A percentile compares a stretch with the other conserved stretches of the same genome.
Evolutionary conservation across 495 filamentous ascomycete genomes (phyloP).

Genomic region (Tuber aestivum): DNA sequence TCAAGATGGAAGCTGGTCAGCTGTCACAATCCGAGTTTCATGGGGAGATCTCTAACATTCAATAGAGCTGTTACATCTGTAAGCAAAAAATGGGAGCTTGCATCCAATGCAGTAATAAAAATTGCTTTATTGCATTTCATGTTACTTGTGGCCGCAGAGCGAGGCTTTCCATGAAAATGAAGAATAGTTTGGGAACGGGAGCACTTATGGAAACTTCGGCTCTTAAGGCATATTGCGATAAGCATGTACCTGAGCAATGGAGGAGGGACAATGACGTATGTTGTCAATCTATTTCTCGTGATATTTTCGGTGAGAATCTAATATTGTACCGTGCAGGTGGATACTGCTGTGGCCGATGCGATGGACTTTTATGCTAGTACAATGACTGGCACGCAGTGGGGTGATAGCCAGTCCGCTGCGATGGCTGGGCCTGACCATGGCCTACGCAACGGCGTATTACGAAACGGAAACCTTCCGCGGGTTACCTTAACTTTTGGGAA

Average conservation of each 20-base stretch:
- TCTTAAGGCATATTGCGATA: conserved; percentile 92
- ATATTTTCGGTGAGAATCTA: neutral
- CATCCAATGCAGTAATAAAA: conserved; percentile 96
- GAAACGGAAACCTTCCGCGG: conserved; percentile 46
- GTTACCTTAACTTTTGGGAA: conserved; percentile 61
- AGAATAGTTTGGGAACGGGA: conserved; percentile 71
- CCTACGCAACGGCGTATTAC: conserved; percentile 18
- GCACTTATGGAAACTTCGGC: conserved; percentile 81
- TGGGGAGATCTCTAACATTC: neutral
- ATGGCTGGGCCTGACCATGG: conserved; percentile 49
- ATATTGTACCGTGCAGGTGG: conserved; percentile 42
- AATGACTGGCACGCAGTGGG: conserved; percentile 83
- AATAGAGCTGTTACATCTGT: conserved; percentile 81
- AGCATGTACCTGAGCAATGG: conserved; percentile 88
- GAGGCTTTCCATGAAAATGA: conserved; percentile 91
- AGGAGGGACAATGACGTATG: conserved; percentile 71
- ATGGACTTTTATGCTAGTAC: conserved; percentile 78
- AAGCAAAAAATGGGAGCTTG: conserved; percentile 95
- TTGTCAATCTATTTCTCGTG: conserved; percentile 33
- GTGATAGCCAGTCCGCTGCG: conserved; percentile 82
- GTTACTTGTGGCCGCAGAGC: conserved; percentile 90
- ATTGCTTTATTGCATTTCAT: conserved; percentile 96
- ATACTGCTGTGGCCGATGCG: conserved; percentile 58
- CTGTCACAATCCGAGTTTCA: neutral
- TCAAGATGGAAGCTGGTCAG: conserved; percentile 74